Evolutionary conservation across 495 filamentous ascomycete genomes (phyloP).

Genomic region (Daldinia vernicosa): DNA sequence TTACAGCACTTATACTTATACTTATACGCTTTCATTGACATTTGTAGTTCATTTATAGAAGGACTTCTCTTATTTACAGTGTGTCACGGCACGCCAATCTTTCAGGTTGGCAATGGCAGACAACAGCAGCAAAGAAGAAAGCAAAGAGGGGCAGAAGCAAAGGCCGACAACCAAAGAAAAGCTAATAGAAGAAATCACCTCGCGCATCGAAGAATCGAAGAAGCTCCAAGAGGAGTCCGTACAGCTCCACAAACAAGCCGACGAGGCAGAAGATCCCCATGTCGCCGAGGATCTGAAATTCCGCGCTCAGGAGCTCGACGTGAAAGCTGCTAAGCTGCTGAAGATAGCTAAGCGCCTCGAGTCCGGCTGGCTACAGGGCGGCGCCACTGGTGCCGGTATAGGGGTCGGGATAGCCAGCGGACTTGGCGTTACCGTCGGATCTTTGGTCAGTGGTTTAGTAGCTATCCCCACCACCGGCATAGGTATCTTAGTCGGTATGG

Average conservation of each 20-base stretch:
- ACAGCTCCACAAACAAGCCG: conserved; percentile 41
- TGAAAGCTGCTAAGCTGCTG: conserved; percentile 41
- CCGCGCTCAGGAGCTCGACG: conserved; percentile 44
- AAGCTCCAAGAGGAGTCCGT: conserved; percentile 41
- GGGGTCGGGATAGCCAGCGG: conserved; percentile 48
- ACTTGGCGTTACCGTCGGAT: conserved; percentile 46
- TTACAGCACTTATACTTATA: neutral
- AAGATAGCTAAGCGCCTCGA: conserved; percentile 49
- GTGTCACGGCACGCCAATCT: neutral
- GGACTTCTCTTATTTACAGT: neutral
- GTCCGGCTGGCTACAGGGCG: conserved; percentile 51
- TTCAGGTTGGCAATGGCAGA: conserved; percentile 12
- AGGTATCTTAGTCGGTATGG: conserved; percentile 47
- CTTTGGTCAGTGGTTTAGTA: conserved; percentile 46
- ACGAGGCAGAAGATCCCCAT: conserved; percentile 36
- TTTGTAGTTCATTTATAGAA: neutral
- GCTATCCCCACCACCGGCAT: conserved; percentile 47
- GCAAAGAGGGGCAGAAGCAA: conserved; percentile 23
- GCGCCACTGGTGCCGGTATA: conserved; percentile 49
- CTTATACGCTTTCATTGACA: neutral
- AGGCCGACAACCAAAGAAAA: conserved; percentile 40
- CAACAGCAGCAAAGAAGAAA: conserved; percentile 1
- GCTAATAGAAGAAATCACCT: conserved; percentile 42
- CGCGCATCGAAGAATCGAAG: conserved; percentile 45
- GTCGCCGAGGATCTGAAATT: conserved; percentile 39